These are phyloP conservation scores for Sclerotinia minor DNA, from an alignment of 2,329 filamentous ascomycete species.

Conservation along the genomic window DNA sequence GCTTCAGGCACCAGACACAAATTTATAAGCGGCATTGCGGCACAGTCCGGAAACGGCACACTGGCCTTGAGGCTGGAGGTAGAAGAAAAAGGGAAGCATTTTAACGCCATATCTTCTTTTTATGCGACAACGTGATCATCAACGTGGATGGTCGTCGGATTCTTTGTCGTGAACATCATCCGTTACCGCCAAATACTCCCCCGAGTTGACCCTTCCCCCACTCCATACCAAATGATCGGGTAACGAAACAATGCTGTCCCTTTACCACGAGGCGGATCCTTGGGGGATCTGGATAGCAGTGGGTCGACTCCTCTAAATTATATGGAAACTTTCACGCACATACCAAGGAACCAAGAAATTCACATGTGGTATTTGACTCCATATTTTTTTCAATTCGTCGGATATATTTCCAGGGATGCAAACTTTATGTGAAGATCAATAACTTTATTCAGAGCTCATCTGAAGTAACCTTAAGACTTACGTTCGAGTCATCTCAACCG, in stretches of 20 bases:
- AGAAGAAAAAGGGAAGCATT: not conserved
- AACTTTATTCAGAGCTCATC: slow-evolving; percentile 6
- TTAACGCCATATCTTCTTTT: not conserved
- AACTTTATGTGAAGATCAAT: slow-evolving; percentile 14
- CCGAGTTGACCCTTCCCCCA: no score
- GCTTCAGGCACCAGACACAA: slow-evolving; percentile 7
- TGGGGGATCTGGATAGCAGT: not conserved
- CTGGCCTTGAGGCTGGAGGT: not conserved
- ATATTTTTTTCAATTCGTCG: not conserved
- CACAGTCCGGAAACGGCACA: not conserved
- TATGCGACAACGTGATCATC: no score
- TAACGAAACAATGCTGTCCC: not conserved
- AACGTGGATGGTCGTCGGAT: not conserved
- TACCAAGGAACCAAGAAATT: not conserved
- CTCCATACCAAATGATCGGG: not conserved
- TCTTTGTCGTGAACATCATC: not conserved
- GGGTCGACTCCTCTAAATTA: not conserved
- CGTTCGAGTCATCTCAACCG: not conserved
- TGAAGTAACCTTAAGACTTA: not conserved
- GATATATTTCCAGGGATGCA: not conserved
- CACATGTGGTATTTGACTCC: not conserved
- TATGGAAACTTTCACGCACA: not conserved
- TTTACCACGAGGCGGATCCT: not conserved
- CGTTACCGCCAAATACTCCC: not conserved
- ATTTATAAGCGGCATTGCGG: not conserved